These are phyloP conservation scores for Barnettozyma wickerhamii DNA, from an alignment of 805 yeast genomes.

Conservation along the genomic window DNA sequence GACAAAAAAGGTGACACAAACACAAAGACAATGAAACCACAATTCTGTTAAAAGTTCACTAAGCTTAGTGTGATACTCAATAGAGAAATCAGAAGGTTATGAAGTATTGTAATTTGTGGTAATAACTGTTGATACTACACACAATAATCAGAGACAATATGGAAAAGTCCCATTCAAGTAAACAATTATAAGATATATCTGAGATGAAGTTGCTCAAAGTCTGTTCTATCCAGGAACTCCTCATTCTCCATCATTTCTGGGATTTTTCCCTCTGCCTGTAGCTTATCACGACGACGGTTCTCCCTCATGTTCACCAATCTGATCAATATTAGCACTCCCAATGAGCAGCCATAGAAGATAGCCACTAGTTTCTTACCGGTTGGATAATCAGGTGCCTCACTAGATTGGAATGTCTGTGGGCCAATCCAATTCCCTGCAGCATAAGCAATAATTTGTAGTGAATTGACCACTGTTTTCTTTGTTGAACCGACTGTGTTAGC, in stretches of 20 bases:
- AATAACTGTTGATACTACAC: no score
- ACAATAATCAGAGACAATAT: no score
- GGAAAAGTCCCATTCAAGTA: no score
- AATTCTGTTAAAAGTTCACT: no score
- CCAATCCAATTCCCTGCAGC: slow-evolving; percentile 54
- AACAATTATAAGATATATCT: slow-evolving; percentile 30
- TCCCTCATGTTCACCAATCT: slow-evolving; percentile 26
- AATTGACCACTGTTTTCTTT: slow-evolving; percentile 45
- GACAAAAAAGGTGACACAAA: no score
- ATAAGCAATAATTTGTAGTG: slow-evolving; percentile 42
- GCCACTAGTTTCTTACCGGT: slow-evolving; percentile 40
- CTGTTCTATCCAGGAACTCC: slow-evolving; percentile 41
- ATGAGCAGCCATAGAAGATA: slow-evolving; percentile 20
- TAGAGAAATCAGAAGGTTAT: no score
- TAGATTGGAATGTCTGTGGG: slow-evolving; percentile 43
- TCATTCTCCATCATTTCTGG: slow-evolving; percentile 21
- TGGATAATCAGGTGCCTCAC: slow-evolving; percentile 40
- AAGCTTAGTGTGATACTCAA: no score
- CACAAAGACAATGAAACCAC: no score
- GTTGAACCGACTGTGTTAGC: slow-evolving; percentile 31
- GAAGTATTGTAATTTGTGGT: no score
- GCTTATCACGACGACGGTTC: slow-evolving; percentile 34
- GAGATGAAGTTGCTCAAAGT: slow-evolving; percentile 38
- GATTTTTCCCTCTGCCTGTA: not conserved
- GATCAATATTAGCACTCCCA: slow-evolving; percentile 25